Evolutionary conservation across 2,329 filamentous ascomycete genomes (phyloP), one percentile per base, ranked within the genome.

Genomic region (Colletotrichum sp.): DNA sequence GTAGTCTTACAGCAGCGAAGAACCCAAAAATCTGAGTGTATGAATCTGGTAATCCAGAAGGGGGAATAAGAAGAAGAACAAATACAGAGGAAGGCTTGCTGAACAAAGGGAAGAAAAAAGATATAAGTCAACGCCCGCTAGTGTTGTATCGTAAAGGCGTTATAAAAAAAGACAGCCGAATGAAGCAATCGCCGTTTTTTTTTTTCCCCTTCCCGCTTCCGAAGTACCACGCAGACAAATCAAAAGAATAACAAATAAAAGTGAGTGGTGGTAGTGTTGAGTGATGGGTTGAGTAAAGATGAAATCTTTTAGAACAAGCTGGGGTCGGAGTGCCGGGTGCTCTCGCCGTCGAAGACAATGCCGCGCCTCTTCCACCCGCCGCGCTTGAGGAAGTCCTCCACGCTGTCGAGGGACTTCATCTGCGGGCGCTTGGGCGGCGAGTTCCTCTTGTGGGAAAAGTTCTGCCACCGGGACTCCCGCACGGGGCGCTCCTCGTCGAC

Each of bases 311-410:
- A 77, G 65, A 78, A 79, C 64, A 79, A 72, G 57, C 75, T 77
- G 49, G 77, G 73, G 59, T 79, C 78, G 27, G 78, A 71, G 13
- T 74, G 72, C 22, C 77, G 69, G 36, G 30, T 59, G 36, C 85
- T 84, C 32, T 85, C 81, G 36, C 81, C 77, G 71, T 84, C 80
- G 72, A 87, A 87, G 80, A 87, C 81, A 57, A 87, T 83, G 66
- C 85, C 86, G 15, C 85, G 81, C 71, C 86, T 82, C 82, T 87
- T 87, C 86, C 86, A 87, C 39, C 86, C 85, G 49, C 85, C 85
- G 19, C 85, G 84, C 81, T 86, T 86, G 78, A 86, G 82, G 44
- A 86, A 85, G 78, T 87, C 82, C 64, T 87, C 85, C 78, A 87
- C 82, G 67, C 75, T 77, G 57, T 79, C 77, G 34, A 84, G 80